Conservation (phyloP, 116 monocot species). For the Cymodocea nodosa region DNA sequence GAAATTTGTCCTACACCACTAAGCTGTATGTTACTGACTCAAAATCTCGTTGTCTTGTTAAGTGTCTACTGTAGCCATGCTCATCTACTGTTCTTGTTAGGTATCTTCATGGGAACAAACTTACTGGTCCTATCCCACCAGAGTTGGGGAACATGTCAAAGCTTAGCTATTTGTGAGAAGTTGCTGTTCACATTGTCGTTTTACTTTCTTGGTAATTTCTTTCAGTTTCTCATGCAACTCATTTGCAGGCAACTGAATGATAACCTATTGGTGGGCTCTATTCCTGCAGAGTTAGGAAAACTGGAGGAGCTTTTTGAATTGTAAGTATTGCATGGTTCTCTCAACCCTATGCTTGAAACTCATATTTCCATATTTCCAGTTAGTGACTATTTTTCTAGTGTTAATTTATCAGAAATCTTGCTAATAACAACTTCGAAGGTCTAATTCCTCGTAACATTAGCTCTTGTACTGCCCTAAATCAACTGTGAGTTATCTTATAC, state of each 20-base stretch:
- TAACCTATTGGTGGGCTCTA: constrained; percentile 58
- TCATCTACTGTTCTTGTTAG: constrained; percentile 17
- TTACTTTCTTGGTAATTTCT: neutral
- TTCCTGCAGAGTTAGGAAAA: constrained; percentile 84
- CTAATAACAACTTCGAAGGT: constrained; percentile 81
- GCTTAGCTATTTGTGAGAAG: constrained; percentile 83
- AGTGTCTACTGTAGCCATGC: neutral
- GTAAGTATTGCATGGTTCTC: constrained; percentile 24
- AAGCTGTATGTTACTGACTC: constrained; percentile 51
- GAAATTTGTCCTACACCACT: constrained; percentile 90
- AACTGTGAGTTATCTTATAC: constrained; percentile 48
- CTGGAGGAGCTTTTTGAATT: constrained; percentile 85
- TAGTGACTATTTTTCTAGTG: neutral
- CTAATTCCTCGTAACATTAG: constrained; percentile 74
- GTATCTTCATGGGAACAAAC: constrained; percentile 90
- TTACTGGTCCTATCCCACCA: constrained; percentile 80
- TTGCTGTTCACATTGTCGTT: neutral
- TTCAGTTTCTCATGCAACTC: neutral
- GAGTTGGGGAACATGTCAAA: constrained; percentile 93
- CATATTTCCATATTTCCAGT: neutral
- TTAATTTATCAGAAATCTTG: constrained; percentile 53
- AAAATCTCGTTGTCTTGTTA: neutral
- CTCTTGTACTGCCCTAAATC: constrained; percentile 75
- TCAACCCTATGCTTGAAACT: neutral
- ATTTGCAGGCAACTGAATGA: constrained; percentile 64